These are phyloP conservation scores for Hygrophila difformis DNA, from an alignment of 257 asterid genomes.

Conservation along the genomic window DNA sequence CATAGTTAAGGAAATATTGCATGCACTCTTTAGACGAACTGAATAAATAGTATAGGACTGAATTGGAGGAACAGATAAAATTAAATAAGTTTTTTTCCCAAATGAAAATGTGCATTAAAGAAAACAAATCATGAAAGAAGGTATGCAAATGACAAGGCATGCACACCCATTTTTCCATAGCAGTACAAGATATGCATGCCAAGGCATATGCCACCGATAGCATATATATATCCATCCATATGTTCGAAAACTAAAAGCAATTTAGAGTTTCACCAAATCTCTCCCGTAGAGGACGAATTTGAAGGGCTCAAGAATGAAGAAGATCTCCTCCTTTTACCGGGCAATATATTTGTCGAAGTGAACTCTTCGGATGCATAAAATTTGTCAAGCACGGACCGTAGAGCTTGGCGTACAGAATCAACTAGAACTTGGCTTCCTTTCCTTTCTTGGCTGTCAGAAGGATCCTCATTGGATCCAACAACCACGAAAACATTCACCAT, in stretches of 20 bases:
- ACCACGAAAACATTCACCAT: conserved; percentile 64
- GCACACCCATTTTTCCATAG: conserved; percentile 35
- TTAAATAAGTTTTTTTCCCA: too few relatives aligned
- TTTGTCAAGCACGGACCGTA: conserved; percentile 68
- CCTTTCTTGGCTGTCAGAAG: conserved; percentile 15
- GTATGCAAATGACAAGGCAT: conserved; percentile 58
- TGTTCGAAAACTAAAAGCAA: conserved; percentile 12
- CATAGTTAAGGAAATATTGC: too few relatives aligned
- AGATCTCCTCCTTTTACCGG: conserved; percentile 58
- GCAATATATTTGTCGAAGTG: conserved; percentile 37
- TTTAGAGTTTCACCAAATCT: conserved; percentile 38
- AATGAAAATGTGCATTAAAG: too few relatives aligned
- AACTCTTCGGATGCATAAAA: conserved; percentile 79
- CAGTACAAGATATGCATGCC: conserved; percentile 53
- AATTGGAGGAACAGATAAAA: too few relatives aligned
- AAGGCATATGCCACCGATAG: conserved; percentile 54
- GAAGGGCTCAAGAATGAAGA: conserved; percentile 41
- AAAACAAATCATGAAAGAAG: too few relatives aligned
- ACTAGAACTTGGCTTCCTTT: conserved; percentile 32
- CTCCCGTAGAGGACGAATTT: conserved; percentile 36
- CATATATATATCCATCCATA: too few relatives aligned
- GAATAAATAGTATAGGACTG: too few relatives aligned
- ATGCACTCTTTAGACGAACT: too few relatives aligned
- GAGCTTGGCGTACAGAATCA: conserved; percentile 41
- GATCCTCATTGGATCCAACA: conserved; percentile 22